Evolutionary conservation across 192 early-diverging fungal genomes (phyloP).

Genomic region (Rhizophagus sp.): DNA sequence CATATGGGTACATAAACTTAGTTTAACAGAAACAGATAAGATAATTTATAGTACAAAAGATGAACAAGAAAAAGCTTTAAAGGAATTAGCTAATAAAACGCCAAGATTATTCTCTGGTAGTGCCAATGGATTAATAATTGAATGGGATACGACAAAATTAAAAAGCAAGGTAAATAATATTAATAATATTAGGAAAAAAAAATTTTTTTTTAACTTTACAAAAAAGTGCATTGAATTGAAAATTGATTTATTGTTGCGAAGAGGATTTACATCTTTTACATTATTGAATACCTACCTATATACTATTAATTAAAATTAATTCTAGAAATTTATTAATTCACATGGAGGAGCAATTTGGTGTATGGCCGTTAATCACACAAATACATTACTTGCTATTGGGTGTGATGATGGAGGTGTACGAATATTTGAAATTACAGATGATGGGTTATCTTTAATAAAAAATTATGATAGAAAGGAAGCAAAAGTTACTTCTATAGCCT

Average conservation of each 20-base stretch:
- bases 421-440: constrained; percentile 82
- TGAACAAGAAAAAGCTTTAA: constrained; percentile 56
- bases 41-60: constrained; percentile 68
- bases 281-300: too few species aligned
- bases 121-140: constrained; percentile 79
- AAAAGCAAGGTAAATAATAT: constrained; percentile 53
- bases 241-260: too few species aligned
- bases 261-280: too few species aligned
- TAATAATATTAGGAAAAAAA: not conserved
- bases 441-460: constrained; percentile 63
- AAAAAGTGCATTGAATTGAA: too few species aligned
- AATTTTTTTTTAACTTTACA: not conserved
- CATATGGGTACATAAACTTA: constrained; percentile 79
- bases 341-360: constrained; percentile 95
- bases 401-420: constrained; percentile 92
- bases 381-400: constrained; percentile 81
- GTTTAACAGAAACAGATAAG: constrained; percentile 58
- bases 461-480: constrained; percentile 48
- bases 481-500: constrained; percentile 86
- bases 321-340: constrained; percentile 67
- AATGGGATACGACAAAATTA: constrained; percentile 80
- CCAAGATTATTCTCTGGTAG: constrained; percentile 88
- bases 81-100: constrained; percentile 48
- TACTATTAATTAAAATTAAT: not conserved
- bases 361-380: constrained; percentile 76